Percentiles rank a stretch among this genome's conserved stretches.
These are phyloP conservation scores for Garcia nutans DNA, from an alignment of 345 rosid species.

Conservation along the genomic window DNA sequence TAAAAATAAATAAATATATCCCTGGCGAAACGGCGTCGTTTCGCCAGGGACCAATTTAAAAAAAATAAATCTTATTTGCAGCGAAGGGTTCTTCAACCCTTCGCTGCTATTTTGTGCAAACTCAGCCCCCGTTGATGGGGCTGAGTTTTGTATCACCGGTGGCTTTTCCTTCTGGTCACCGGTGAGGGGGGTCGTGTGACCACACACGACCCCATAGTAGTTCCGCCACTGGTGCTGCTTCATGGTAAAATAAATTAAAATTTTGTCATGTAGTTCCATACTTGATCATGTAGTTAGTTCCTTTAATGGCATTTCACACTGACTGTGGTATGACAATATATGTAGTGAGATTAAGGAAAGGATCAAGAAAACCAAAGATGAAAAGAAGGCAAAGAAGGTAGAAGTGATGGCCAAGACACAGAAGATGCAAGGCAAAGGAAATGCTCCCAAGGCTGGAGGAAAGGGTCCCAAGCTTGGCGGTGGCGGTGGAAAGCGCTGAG, in stretches of 20 bases:
- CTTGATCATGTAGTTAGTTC: background rate
- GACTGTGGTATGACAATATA: background rate
- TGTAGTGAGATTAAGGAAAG: constrained; percentile 38
- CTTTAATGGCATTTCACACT: background rate
- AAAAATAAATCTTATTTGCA: too few relatives aligned
- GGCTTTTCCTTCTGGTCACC: too few relatives aligned
- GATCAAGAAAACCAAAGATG: constrained; percentile 39
- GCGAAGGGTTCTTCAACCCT: too few relatives aligned
- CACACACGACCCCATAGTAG: too few relatives aligned
- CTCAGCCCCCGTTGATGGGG: too few relatives aligned
- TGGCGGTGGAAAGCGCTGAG: constrained; percentile 39
- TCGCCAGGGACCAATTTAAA: too few relatives aligned
- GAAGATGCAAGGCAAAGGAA: constrained; percentile 27
- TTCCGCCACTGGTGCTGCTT: too few relatives aligned
- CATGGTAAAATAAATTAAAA: background rate
- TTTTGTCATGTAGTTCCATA: background rate
- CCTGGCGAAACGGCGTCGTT: too few relatives aligned
- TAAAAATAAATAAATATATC: too few relatives aligned
- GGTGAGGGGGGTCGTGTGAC: too few relatives aligned
- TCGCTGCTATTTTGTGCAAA: too few relatives aligned
- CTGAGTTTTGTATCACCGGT: too few relatives aligned
- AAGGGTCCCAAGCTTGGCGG: constrained; percentile 44
- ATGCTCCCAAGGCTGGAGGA: constrained; percentile 13
- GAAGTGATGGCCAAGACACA: constrained; percentile 32
- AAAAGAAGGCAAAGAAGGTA: constrained; percentile 40